These are phyloP conservation scores for Trifolium dubium DNA, from an alignment of 306 rosid genomes.

Conservation along the genomic window DNA sequence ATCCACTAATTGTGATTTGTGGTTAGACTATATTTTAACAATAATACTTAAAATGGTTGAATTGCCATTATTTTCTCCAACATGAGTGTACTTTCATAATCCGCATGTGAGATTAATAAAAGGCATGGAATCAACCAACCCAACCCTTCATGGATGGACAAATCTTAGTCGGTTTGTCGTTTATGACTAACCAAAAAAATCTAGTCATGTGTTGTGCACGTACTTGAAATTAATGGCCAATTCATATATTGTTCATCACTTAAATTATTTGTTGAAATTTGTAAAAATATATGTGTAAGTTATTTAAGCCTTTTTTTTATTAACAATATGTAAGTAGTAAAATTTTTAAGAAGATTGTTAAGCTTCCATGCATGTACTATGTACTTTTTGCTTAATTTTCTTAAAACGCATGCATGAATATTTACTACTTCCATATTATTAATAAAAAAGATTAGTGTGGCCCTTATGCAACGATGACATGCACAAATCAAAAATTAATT, in stretches of 20 bases:
- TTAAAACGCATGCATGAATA: too few relatives aligned
- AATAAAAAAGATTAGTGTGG: too few relatives aligned
- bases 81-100: slow-evolving; percentile 36
- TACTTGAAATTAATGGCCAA: slow-evolving; percentile 6
- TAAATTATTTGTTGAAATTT: neutral
- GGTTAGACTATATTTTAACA: slow-evolving; percentile 2
- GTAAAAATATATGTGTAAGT: neutral
- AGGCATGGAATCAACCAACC: neutral
- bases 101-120: neutral
- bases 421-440: too few relatives aligned
- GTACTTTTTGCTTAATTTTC: too few relatives aligned
- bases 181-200: slow-evolving; percentile 36
- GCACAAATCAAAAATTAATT: too few relatives aligned
- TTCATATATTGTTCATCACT: neutral
- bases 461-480: too few relatives aligned
- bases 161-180: slow-evolving; percentile 42
- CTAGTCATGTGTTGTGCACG: slow-evolving; percentile 34
- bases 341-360: too few relatives aligned
- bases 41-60: neutral
- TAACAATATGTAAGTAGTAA: too few relatives aligned
- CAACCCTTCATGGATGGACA: neutral
- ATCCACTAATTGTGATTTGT: neutral
- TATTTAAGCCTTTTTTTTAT: too few relatives aligned
- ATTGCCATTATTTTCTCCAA: slow-evolving; percentile 35
- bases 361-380: too few relatives aligned